Conservation (phyloP, 2,329 filamentous ascomycete genomes). For the Tolypocladium cylindrosporum region DNA sequence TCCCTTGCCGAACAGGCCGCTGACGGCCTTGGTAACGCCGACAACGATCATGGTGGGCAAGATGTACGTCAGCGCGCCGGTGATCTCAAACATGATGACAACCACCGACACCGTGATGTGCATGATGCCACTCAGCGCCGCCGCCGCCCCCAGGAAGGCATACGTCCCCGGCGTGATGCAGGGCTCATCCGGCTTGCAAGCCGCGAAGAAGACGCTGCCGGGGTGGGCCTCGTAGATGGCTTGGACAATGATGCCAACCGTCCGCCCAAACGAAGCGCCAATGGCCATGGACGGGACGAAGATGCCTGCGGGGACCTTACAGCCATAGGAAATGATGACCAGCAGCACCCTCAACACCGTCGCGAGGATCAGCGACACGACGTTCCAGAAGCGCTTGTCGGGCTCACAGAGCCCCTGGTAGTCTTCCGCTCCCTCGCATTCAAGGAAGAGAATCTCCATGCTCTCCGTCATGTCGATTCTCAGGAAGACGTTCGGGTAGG, state of each 20-base stretch:
- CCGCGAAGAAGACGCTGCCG: constrained; percentile 71
- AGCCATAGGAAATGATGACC: constrained; percentile 93
- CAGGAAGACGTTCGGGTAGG: constrained; percentile 91
- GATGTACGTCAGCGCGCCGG: constrained; percentile 94
- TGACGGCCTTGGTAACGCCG: constrained; percentile 88
- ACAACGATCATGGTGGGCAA: constrained; percentile 98
- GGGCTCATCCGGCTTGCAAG: constrained; percentile 81
- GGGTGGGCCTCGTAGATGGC: constrained; percentile 79
- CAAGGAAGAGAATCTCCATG: constrained; percentile 94
- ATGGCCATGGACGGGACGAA: constrained; percentile 98
- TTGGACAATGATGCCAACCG: constrained; percentile 91
- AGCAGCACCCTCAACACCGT: constrained; percentile 73
- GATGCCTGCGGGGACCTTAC: constrained; percentile 94
- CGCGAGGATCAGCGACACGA: constrained; percentile 67
- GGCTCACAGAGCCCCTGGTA: constrained; percentile 83
- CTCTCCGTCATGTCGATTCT: constrained; percentile 98
- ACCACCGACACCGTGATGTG: constrained; percentile 94
- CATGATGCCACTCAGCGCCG: constrained; percentile 92
- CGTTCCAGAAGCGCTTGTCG: constrained; percentile 65
- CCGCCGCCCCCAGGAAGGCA: constrained; percentile 85
- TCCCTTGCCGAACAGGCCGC: constrained; percentile 85
- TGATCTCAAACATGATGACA: constrained; percentile 99
- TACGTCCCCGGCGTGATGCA: constrained; percentile 98
- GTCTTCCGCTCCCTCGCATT: constrained; percentile 82
- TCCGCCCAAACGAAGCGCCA: constrained; percentile 85